These are phyloP conservation scores for Nakazawaea molendinolei DNA, from an alignment of 805 yeast genomes.

Conservation along the genomic window DNA sequence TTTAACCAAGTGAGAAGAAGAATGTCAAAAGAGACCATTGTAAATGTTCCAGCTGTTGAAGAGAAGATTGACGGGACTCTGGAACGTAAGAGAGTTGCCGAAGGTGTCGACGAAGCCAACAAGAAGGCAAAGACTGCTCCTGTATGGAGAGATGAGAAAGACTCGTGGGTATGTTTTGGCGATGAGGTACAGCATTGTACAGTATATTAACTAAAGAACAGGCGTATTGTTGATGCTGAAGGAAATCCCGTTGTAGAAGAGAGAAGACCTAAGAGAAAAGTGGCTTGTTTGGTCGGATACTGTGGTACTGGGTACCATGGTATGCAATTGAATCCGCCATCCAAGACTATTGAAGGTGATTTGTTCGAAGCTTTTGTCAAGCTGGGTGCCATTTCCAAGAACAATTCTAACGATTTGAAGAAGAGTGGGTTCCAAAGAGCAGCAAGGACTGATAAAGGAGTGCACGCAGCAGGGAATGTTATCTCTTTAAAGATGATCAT, in stretches of 20 bases:
- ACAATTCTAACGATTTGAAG: conserved; percentile 82
- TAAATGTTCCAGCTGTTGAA: conserved; percentile 4
- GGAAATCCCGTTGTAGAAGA: conserved; percentile 56
- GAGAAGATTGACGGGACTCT: conserved; percentile 1
- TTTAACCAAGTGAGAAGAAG: not conserved
- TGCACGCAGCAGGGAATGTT: conserved; percentile 95
- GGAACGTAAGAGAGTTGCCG: conserved; percentile 11
- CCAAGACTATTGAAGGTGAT: conserved; percentile 86
- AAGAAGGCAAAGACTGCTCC: conserved; percentile 13
- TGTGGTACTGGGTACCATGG: conserved; percentile 97
- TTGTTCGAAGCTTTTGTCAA: conserved; percentile 73
- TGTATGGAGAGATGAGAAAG: conserved; percentile 22
- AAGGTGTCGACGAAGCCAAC: conserved; percentile 5
- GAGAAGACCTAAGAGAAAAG: conserved; percentile 80
- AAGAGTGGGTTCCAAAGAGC: conserved; percentile 84
- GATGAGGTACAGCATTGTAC: not conserved
- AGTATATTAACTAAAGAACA: conserved; percentile 10
- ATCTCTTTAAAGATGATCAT: conserved; percentile 77
- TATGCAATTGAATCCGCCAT: conserved; percentile 88
- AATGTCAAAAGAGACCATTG: not conserved
- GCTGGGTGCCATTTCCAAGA: conserved; percentile 85
- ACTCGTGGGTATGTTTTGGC: conserved; percentile 52
- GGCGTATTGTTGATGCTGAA: conserved; percentile 48
- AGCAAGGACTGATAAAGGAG: conserved; percentile 91
- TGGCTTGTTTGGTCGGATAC: conserved; percentile 86